phyloP scores from a whole-genome alignment of 352 stramenopile species.

The Pythium dissimile region DNA sequence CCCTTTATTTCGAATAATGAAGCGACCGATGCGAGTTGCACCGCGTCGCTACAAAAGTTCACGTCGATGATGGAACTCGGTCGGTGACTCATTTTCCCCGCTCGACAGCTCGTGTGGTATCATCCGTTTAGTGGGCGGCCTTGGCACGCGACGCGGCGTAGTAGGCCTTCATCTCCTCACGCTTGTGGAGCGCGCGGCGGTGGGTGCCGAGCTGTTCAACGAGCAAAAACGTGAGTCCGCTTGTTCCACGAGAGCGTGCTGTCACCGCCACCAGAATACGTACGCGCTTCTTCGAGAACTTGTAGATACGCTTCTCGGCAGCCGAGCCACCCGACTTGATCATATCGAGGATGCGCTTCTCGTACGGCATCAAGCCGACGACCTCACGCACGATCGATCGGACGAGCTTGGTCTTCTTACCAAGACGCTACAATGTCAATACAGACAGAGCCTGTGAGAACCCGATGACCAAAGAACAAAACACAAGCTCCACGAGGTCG shows the following conservation, averaged over 20 bases:
- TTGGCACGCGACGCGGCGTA: conserved; percentile 96
- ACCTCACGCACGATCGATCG: conserved; percentile 97
- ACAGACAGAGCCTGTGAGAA: conserved; percentile 1
- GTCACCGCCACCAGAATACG: conserved; percentile 21
- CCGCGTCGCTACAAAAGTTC: conserved; percentile 13
- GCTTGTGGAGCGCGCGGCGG: conserved; percentile 97
- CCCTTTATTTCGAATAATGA: conserved; percentile 63
- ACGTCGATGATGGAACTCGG: conserved; percentile 19
- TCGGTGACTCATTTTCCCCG: conserved; percentile 27
- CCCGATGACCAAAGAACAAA: too few species aligned
- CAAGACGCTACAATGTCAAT: conserved; percentile 50
- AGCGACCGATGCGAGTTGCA: conserved; percentile 37
- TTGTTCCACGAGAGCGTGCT: neutral
- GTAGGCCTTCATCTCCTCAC: conserved; percentile 99
- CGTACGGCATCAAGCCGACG: conserved; percentile 97
- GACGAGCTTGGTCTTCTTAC: conserved; percentile 95
- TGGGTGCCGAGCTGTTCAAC: conserved; percentile 93
- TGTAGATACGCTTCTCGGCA: conserved; percentile 99
- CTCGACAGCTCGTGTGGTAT: too few species aligned
- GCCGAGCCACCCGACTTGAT: conserved; percentile 98
- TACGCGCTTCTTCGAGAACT: conserved; percentile 97
- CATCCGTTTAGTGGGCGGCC: conserved; percentile 49
- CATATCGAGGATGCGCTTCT: conserved; percentile 99
- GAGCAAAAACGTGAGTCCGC: neutral
- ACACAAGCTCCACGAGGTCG: too few species aligned